Evolutionary conservation across 2,329 filamentous ascomycete genomes (phyloP), one percentile per base, ranked within the genome.

Genomic region (Cryphonectria carpinicola): DNA sequence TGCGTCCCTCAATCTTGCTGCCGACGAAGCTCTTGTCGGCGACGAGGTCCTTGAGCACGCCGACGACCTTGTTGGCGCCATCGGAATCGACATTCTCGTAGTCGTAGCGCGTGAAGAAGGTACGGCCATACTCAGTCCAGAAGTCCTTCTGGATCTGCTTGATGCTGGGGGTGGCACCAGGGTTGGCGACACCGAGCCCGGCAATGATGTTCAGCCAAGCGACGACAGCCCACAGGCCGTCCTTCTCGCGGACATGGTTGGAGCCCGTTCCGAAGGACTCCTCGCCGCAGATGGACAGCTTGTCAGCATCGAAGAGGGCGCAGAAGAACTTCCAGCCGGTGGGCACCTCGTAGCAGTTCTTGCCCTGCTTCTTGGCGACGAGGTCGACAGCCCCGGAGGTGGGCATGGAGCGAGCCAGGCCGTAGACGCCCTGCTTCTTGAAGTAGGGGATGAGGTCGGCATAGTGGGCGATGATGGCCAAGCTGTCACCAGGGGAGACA

Each of bases 291-390:
- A 99, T 99, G 78, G 96, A 97, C 79, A 98, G 92, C 87, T 97
- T 97, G 84, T 97, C 87, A 75, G 93, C 92, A 79, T 98, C 95
- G 78, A 98, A 97, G 71, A 98, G 88, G 77, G 94, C 94, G 80
- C 95, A 98, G 90, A 98, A 98, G 88, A 98, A 98, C 83, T 98
- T 98, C 96, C 96, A 99, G 78, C 96, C 96, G 0, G 96, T 99
- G 52, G 96, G 96, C 1, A 99, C 96, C 83, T 99, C 96, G 84
- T 99, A 99, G 83, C 90, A 92, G 84, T 93, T 86, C 58, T 99
- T 88, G 49, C 93, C 93, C 85, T 98, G 95, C 78, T 94, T 94
- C 88, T 97, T 93, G 76, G 96, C 96, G 56, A 99, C 96, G 22
- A 97, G 90, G 80, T 99, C 96, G 67, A 99, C 93, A 32, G 96